phyloP scores from a whole-genome alignment of 108 stramenopile species.

The Mayamaea pseudoterrestris region DNA sequence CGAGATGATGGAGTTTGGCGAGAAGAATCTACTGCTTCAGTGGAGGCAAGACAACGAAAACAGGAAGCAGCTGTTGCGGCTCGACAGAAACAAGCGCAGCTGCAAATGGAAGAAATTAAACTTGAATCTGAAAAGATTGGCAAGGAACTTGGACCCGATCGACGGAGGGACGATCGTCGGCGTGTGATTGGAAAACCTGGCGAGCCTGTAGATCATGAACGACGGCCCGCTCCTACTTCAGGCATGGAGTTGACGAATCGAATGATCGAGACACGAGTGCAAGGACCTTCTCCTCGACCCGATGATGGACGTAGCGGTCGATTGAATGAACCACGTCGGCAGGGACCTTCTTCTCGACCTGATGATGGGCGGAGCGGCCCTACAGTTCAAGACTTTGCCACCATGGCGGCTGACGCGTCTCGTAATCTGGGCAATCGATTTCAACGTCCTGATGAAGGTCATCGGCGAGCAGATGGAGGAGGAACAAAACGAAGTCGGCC shows the following conservation, averaged over 20 bases:
- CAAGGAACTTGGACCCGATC: slow-evolving; percentile 36
- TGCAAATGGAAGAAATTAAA: slow-evolving; percentile 55
- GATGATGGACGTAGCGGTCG: not conserved
- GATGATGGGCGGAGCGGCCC: not conserved
- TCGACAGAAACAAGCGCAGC: slow-evolving; percentile 46
- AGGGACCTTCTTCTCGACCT: not conserved
- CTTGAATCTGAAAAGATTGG: slow-evolving; percentile 54
- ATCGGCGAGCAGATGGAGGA: not conserved
- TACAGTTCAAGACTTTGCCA: not conserved
- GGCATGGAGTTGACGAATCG: no score
- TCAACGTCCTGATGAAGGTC: not conserved
- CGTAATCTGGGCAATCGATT: not conserved
- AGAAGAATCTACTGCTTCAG: slow-evolving; percentile 57
- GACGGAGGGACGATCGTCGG: slow-evolving; percentile 5
- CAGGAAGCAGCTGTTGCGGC: slow-evolving; percentile 51
- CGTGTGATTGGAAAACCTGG: not conserved
- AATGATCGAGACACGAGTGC: not conserved
- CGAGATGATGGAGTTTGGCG: slow-evolving; percentile 79
- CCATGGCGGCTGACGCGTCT: not conserved
- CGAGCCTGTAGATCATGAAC: not conserved
- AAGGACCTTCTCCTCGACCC: not conserved
- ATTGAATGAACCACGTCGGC: not conserved
- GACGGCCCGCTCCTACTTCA: not conserved
- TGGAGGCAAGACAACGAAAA: slow-evolving; percentile 47
- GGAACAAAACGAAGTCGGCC: slow-evolving; percentile 9